Evolutionary conservation across 2,329 filamentous ascomycete species (phyloP).

Genomic region (Ophiosphaerella narmari): DNA sequence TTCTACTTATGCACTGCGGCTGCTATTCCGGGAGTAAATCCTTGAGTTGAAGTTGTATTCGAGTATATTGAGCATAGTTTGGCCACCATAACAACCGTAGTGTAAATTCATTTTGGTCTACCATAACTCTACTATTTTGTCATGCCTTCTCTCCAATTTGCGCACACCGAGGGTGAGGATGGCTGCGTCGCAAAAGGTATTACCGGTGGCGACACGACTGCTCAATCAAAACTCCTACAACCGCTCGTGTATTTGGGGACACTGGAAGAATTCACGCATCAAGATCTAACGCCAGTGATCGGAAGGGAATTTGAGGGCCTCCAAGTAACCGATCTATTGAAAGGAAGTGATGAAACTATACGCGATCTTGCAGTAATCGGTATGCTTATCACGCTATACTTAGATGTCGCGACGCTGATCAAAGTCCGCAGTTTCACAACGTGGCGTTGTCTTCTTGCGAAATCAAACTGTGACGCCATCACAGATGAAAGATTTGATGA

Average conservation of each 20-base stretch:
- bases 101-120: no score
- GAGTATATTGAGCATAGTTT: no score
- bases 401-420: not conserved
- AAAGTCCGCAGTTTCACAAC: conserved; percentile 63
- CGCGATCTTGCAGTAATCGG: conserved; percentile 61
- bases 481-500: conserved; percentile 67
- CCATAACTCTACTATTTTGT: not conserved
- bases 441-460: conserved; percentile 73
- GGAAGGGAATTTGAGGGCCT: conserved; percentile 54
- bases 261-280: conserved; percentile 27
- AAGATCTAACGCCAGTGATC: conserved; percentile 57
- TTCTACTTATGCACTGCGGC: not conserved
- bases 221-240: conserved; percentile 25
- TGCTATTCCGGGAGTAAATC: no score
- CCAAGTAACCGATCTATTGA: conserved; percentile 35
- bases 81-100: no score
- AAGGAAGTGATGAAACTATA: conserved; percentile 44
- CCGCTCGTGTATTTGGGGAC: conserved; percentile 31
- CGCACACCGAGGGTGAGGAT: conserved; percentile 9
- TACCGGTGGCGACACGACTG: conserved; percentile 25
- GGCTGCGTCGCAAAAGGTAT: conserved; percentile 13
- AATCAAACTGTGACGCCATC: conserved; percentile 60
- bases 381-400: conserved; percentile 41
- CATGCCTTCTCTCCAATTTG: conserved; percentile 31
- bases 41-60: no score